Evolutionary conservation across 2,329 filamentous ascomycete species (phyloP), one percentile per base, ranked within the genome.

Genomic region (Raffaelea albimanens): DNA sequence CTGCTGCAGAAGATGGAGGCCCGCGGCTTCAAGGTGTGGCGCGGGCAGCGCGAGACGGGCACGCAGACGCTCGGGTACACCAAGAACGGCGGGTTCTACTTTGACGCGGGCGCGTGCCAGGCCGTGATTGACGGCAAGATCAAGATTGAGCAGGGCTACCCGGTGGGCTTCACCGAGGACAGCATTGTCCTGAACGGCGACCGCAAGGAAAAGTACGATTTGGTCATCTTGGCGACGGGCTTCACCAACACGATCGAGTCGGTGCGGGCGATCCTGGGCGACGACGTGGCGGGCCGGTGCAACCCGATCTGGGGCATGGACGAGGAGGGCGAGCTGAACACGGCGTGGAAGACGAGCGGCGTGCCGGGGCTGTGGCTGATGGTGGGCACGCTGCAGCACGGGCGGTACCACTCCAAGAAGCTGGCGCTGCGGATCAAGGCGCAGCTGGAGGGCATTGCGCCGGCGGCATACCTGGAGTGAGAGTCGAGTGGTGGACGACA

Each of bases 201-300:
- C 4, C 56, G 59, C 3, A 58, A 62, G 54, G 55, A 52, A 4
- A 47, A 61, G 29, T 63, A 57, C 22, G 63, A 66, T 49, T 54
- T 57, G n/a, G 68, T 80, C 2, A 67, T 79, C 10, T 56, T 68
- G 20, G 66, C 66, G 4, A 68, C 65, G 1, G 64, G 69, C 4
- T 79, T 73, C 55, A 66, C 75, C 40, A 76, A 75, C 54, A 78
- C 77, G 67, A 62, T 67, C 11, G 73, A 68, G 1, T 71, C 69
- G 1, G 65, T 71, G 29, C 61, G 68, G 22, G 67, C 69, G 48
- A 65, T 72, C 3, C 57, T 78, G 23, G 75, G 74, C 2, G 66
- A 73, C 48, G 63, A 68, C 46, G 59, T 76, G 34, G 73, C 72
- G 3, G 65, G 73, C 51, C 59, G 64, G 4, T 63, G 69, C 31